Percentiles rank a stretch among this genome's conserved stretches.
Evolutionary conservation across 177 flowering plant genomes (phyloP).

Genomic region (Vitis hybrid): DNA sequence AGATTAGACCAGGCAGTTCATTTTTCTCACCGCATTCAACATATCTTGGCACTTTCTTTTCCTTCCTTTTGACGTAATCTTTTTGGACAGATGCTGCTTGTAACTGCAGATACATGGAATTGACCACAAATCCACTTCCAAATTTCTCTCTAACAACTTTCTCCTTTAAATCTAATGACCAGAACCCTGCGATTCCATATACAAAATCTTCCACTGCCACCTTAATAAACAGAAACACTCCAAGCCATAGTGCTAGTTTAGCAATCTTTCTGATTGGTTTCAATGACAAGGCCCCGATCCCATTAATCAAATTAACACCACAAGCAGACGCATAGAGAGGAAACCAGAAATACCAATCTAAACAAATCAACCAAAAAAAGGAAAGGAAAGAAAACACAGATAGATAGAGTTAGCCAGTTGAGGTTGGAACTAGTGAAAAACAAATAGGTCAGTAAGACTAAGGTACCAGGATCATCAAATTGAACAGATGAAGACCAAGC

Average conservation of each 20-base stretch:
- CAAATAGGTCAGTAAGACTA: background rate
- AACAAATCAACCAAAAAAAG: background rate
- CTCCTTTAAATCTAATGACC: slow-evolving; percentile 55
- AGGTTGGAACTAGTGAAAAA: background rate
- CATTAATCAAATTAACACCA: slow-evolving; percentile 41
- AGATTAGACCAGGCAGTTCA: no score
- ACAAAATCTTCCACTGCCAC: slow-evolving; percentile 46
- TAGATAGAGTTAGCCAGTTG: background rate
- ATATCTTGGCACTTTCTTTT: slow-evolving; percentile 10
- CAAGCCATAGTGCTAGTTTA: slow-evolving; percentile 38
- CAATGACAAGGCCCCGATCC: slow-evolving; percentile 5
- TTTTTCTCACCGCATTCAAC: slow-evolving; percentile 37
- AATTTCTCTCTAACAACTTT: slow-evolving; percentile 73
- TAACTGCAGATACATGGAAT: slow-evolving; percentile 58
- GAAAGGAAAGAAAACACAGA: background rate
- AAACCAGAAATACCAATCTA: slow-evolving; percentile 87
- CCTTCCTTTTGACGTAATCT: slow-evolving; percentile 7
- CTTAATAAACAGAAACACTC: slow-evolving; percentile 50
- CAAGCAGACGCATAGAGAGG: slow-evolving; percentile 66
- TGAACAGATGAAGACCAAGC: slow-evolving; percentile 67
- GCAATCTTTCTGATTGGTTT: slow-evolving; percentile 19
- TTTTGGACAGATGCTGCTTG: slow-evolving; percentile 17
- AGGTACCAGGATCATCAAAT: slow-evolving; percentile 62
- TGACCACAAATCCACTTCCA: slow-evolving; percentile 64
- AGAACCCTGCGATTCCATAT: slow-evolving; percentile 38